A percentile compares a stretch with the other conserved stretches of the same genome.
Evolutionary conservation across 2,329 filamentous ascomycete species (phyloP).

Genomic region (Colletotrichum agaves): DNA sequence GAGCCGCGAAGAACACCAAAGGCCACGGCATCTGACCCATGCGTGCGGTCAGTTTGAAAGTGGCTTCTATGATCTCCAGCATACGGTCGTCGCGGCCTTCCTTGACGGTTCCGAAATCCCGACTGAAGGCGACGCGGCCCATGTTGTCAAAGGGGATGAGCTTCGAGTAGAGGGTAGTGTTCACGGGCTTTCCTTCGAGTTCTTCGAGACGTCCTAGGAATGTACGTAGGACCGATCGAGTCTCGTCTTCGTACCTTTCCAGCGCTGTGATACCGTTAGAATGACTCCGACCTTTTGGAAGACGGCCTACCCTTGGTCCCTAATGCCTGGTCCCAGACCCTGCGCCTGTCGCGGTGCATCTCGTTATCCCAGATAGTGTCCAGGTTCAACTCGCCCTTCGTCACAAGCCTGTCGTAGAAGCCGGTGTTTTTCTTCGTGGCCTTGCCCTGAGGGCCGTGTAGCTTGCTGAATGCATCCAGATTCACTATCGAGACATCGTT

Average conservation of each 20-base stretch:
- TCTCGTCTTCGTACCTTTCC: constrained; percentile 39
- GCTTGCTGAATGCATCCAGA: constrained; percentile 35
- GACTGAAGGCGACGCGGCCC: constrained; percentile 43
- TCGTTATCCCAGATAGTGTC: constrained; percentile 39
- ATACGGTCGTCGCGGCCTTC: constrained; percentile 41
- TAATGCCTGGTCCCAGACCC: constrained; percentile 43
- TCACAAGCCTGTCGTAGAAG: constrained; percentile 38
- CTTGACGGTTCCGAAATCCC: constrained; percentile 41
- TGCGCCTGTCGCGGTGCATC: constrained; percentile 41
- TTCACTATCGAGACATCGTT: constrained; percentile 40
- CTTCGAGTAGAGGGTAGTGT: constrained; percentile 41
- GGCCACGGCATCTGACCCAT: constrained; percentile 42
- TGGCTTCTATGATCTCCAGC: constrained; percentile 40
- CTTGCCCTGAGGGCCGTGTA: constrained; percentile 41
- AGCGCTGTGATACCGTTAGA: constrained; percentile 26
- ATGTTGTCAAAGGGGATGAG: constrained; percentile 46
- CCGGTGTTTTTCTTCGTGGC: constrained; percentile 38
- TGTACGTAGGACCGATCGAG: constrained; percentile 38
- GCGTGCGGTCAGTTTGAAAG: constrained; percentile 37
- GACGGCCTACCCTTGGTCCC: constrained; percentile 35
- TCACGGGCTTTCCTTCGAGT: constrained; percentile 37
- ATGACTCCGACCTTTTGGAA: background rate
- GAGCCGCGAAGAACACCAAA: constrained; percentile 21
- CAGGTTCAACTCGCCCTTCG: constrained; percentile 39
- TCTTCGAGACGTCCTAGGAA: constrained; percentile 40